Conservation (phyloP, 2,329 filamentous ascomycete species). For the Arachnopeziza araneosa region DNA sequence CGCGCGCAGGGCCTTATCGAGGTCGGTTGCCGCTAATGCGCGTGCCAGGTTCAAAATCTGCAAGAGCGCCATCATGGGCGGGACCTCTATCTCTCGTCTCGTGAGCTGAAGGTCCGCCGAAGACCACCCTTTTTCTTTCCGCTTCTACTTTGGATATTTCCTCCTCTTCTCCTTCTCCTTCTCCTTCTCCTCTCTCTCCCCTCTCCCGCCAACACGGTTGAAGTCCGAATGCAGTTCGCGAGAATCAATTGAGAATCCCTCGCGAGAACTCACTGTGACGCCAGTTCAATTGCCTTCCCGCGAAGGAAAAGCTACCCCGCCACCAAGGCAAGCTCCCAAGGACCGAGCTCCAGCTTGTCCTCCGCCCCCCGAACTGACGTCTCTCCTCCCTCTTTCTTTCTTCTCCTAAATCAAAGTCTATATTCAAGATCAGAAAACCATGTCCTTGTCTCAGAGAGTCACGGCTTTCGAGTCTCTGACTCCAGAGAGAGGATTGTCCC, state of each 20-base stretch:
- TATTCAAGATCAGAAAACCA: not conserved
- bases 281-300: not conserved
- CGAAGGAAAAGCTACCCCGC: not conserved
- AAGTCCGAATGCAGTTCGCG: too few species aligned
- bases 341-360: not conserved
- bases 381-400: not conserved
- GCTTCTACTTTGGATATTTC: not conserved
- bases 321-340: not conserved
- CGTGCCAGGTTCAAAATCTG: not conserved
- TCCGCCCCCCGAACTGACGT: not conserved
- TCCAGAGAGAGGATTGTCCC: not conserved
- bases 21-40: not conserved
- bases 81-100: not conserved
- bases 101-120: not conserved
- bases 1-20: not conserved
- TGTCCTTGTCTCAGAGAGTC: not conserved
- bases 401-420: not conserved
- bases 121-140: too few species aligned
- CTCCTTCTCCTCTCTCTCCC: not conserved
- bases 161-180: not conserved
- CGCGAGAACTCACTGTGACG: not conserved
- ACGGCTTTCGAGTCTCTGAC: not conserved
- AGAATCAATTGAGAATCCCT: too few species aligned
- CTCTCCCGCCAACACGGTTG: not conserved
- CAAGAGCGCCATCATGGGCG: not conserved